A percentile compares a stretch with the other conserved stretches of the same genome.
Evolutionary conservation across 495 filamentous ascomycete species (phyloP).

Genomic region (Pseudevernia furfuracea): DNA sequence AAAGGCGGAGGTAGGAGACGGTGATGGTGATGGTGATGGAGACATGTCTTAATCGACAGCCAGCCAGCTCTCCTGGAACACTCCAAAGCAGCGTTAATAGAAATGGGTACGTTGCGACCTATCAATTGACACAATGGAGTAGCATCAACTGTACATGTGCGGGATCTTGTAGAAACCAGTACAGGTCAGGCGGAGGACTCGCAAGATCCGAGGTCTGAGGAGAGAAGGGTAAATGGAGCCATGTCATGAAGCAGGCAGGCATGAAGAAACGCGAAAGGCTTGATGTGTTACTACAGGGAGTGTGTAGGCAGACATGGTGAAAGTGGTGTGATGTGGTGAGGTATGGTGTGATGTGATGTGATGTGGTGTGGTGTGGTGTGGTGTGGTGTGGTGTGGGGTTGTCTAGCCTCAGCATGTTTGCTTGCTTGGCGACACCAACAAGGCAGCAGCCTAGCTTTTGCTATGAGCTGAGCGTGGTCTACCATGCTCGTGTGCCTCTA

Average conservation of each 20-base stretch:
- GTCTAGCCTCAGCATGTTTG: too few relatives aligned
- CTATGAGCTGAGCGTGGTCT: too few relatives aligned
- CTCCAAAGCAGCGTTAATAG: neutral
- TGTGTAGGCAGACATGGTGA: too few relatives aligned
- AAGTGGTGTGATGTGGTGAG: too few relatives aligned
- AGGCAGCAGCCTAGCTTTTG: too few relatives aligned
- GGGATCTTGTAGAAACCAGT: neutral
- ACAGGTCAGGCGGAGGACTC: neutral
- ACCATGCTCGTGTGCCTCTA: too few relatives aligned
- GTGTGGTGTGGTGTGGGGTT: too few relatives aligned
- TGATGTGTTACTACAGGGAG: neutral
- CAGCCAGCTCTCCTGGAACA: neutral
- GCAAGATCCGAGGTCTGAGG: neutral
- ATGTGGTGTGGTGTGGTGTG: too few relatives aligned
- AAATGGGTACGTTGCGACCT: neutral
- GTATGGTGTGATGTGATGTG: too few relatives aligned
- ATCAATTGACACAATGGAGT: neutral
- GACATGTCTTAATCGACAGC: neutral
- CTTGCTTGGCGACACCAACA: too few relatives aligned
- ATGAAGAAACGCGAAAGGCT: neutral
- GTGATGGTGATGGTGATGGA: slow-evolving; percentile 16
- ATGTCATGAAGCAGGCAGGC: neutral
- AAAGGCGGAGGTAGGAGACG: slow-evolving; percentile 8
- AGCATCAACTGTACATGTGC: neutral
- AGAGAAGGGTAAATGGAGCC: neutral